Base-by-base conservation (phyloP, 768 basidiomycete genomes). In the Crucibulum laeve region DNA sequence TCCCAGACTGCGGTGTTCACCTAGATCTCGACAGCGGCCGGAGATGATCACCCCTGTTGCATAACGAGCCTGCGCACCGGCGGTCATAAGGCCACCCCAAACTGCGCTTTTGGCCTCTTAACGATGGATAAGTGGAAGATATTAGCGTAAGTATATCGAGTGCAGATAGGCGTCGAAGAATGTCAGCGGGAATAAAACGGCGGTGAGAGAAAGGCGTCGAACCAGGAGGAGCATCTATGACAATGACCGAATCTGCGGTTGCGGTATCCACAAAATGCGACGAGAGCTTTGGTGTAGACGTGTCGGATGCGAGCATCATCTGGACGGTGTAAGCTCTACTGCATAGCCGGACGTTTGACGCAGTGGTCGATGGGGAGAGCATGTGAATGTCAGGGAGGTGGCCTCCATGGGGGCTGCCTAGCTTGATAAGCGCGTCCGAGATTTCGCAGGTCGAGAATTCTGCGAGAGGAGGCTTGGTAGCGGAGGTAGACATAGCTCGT, bases 1-100 rank as follows among this genome's bases (percentile, higher is more conserved):
- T 3, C 64, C 65, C 6, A 80, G 68, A 4, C 66, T 65, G 30
- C 81, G 76, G 53, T 89, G 87, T 62, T 95, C 93, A 4, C 74
- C 71, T 10, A 92, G 59, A 63, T 97, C 93, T 54, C 93, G 77
- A 64, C 87, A 90, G 13, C 90, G 79, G 7, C 90, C 90, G 34
- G 84, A 87, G 46, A 95, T 84, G 32, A 95, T 69, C 36, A 86
- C 89, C 8, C 89, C 92, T 18, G 69, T 67, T 10, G 81, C 82
- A 15, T 76, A 76, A 44, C 83, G 80, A 10, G 79, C 76, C 55
- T 80, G 77, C 1, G 91, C 91, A 17, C 89, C 89, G 0, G 88
- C 87, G 8, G 89, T 82, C 91, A 92, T 91, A 38, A 91, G 78
- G 15, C 92, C 91, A 18, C 92, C 91, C 92, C 92, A 95, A 4